Base-by-base conservation (phyloP, 345 rosid genomes). In the Eucalyptus cladocalyx region DNA sequence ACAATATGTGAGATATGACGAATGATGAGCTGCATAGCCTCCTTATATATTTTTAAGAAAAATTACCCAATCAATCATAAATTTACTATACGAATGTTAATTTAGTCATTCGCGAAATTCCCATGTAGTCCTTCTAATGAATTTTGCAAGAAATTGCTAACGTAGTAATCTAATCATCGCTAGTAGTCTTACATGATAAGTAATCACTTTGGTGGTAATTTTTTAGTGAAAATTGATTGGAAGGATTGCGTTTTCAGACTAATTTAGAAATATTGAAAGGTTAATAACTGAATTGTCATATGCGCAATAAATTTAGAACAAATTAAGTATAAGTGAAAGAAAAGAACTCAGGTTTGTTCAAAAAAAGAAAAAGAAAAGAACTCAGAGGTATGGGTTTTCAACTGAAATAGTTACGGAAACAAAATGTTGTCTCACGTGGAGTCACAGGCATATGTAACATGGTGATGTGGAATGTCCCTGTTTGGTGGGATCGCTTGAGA, bases 81-180 rank as follows among this genome's bases (percentile, higher is more conserved):
- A 19, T 12, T 4, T 5, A 72, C 19, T 5, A 15, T 37, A 19
- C 2, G 1, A 3, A 0, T 72, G 0, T 9, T 2, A 17, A 37
- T 37, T 34, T 1, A 37, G 2, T 32, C 1, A 11, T 37, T 6
- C 7, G 2, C 0, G 7, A 72, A 69, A 69, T 17, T 32, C 5
- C 7, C 40, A 69, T 69, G 1, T 1, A 69, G 1, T 34, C 4
- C 0, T 72, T 37, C 0, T 0, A 3, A 0, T 18, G 1, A 37
- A 37, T 72, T 72, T 37, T 18, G 0, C 80, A 4, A 69, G 13
- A 69, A 69, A 34, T 34, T 11, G 0, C 3, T 37, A 0, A 69
- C 5, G 2, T 69, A 11, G 7, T 1, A 0, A 0, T 69, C 7
- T 6, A 34, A 1, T 16, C 4, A 65, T 65, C 0, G 2, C 1